phyloP scores from a whole-genome alignment of 2,329 filamentous ascomycete genomes.

The Xylariaceae sp. region DNA sequence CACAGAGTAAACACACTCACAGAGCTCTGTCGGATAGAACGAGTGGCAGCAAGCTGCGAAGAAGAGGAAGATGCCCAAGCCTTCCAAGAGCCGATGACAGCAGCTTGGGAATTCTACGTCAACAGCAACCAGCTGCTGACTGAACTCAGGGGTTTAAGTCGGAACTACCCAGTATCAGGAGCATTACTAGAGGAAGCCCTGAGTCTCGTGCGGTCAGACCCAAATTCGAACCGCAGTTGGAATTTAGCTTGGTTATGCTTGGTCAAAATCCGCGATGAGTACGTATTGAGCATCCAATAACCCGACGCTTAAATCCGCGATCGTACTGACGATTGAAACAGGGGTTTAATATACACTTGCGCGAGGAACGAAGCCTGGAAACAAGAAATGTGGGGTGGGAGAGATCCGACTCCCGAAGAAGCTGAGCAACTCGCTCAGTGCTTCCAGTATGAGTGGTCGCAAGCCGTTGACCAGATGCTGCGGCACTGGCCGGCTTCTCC shows the following conservation, averaged over 20 bases:
- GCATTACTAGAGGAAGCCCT: constrained; percentile 66
- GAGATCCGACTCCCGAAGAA: constrained; percentile 53
- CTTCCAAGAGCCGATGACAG: constrained; percentile 63
- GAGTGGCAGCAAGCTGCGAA: constrained; percentile 57
- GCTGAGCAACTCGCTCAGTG: constrained; percentile 58
- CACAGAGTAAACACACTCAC: constrained; percentile 73
- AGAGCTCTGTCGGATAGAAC: constrained; percentile 70
- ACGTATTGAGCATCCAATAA: constrained; percentile 32
- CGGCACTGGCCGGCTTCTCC: constrained; percentile 65
- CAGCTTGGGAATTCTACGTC: constrained; percentile 71
- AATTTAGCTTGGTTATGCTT: constrained; percentile 74
- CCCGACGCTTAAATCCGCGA: too few species aligned
- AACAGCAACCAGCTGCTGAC: constrained; percentile 66
- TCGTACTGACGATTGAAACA: constrained; percentile 25
- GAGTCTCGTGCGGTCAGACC: constrained; percentile 60
- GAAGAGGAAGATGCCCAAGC: constrained; percentile 57
- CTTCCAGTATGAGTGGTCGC: constrained; percentile 66
- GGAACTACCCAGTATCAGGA: constrained; percentile 64
- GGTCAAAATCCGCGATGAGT: constrained; percentile 64
- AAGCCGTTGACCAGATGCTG: constrained; percentile 63
- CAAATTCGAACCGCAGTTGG: constrained; percentile 67
- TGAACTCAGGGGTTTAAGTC: constrained; percentile 67
- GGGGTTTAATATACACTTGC: constrained; percentile 59
- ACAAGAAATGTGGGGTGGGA: constrained; percentile 68
- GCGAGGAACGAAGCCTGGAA: constrained; percentile 59